Conservation (phyloP, 768 basidiomycete genomes). For the Lactarius psammicola region DNA sequence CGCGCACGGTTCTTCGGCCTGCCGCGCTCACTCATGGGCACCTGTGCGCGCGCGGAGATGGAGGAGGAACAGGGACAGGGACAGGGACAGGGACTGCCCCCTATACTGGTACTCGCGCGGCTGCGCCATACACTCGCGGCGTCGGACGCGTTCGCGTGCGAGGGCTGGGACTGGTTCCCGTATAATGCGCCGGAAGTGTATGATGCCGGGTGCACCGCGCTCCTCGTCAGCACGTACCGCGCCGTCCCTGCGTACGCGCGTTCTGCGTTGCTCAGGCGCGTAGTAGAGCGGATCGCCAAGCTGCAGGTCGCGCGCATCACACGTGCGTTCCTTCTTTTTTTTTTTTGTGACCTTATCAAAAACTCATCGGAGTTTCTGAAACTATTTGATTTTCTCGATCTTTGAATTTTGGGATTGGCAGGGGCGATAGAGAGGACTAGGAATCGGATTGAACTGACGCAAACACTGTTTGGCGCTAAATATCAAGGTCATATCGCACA, state of each 20-base stretch:
- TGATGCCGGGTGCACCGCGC: not conserved
- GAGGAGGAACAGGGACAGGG: not conserved
- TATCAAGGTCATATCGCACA: not conserved
- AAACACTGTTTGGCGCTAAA: not conserved
- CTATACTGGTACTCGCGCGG: not conserved
- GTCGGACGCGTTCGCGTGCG: not conserved
- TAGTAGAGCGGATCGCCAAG: not conserved
- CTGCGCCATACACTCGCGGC: not conserved
- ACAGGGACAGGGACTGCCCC: not conserved
- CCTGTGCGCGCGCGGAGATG: not conserved
- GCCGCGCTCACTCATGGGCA: not conserved
- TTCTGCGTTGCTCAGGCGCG: not conserved
- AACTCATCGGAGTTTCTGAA: not conserved
- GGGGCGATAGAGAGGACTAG: not conserved
- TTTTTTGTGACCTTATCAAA: not conserved
- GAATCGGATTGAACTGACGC: not conserved
- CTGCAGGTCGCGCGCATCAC: not conserved
- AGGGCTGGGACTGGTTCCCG: slow-evolving; percentile 1
- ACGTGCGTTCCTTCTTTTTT: not conserved
- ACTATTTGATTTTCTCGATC: too few relatives aligned
- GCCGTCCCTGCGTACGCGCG: not conserved
- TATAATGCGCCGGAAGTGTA: slow-evolving; percentile 8
- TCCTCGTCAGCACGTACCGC: not conserved
- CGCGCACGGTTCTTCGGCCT: not conserved
- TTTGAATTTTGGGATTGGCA: not conserved